Percentiles rank a stretch among this genome's conserved stretches.
Evolutionary conservation across 768 basidiomycete species (phyloP).

Genomic region (Lentinus tigrinus): DNA sequence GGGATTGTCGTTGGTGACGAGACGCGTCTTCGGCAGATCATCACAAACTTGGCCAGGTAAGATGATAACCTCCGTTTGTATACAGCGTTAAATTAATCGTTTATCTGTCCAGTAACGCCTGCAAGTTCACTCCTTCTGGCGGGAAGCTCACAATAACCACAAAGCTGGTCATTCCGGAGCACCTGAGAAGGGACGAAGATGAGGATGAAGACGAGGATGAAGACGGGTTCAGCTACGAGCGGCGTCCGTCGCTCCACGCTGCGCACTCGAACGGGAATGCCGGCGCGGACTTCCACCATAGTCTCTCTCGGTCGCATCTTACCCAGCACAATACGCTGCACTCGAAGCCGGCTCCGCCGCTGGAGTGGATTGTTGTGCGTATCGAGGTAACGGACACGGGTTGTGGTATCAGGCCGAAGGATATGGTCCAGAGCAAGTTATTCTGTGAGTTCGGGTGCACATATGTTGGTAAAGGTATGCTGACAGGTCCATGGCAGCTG

Average conservation of each 20-base stretch:
- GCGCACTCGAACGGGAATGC: neutral
- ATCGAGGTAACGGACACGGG: conserved; percentile 83
- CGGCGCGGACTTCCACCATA: conserved; percentile 2
- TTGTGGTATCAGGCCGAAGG: conserved; percentile 58
- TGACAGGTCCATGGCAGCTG: conserved; percentile 40
- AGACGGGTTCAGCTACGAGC: neutral
- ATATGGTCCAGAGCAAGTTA: conserved; percentile 69
- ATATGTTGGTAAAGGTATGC: neutral
- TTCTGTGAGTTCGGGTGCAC: conserved; percentile 50
- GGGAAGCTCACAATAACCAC: conserved; percentile 70
- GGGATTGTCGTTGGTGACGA: conserved; percentile 84
- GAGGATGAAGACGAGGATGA: neutral
- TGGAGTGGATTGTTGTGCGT: conserved; percentile 75
- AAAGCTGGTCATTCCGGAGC: conserved; percentile 44
- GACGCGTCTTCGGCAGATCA: conserved; percentile 74
- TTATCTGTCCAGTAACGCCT: conserved; percentile 55
- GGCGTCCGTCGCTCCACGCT: neutral
- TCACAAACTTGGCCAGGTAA: conserved; percentile 80
- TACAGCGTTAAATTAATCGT: neutral
- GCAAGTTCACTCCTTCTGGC: conserved; percentile 74
- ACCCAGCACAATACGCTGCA: conserved; percentile 51
- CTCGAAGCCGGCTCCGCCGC: conserved; percentile 34
- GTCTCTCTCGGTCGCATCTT: conserved; percentile 34
- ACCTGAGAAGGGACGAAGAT: conserved; percentile 5
- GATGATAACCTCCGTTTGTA: neutral